Evolutionary conservation across 257 asterid species (phyloP), one percentile per base, ranked within the genome.

Genomic region (Gardenia jasminoides): DNA sequence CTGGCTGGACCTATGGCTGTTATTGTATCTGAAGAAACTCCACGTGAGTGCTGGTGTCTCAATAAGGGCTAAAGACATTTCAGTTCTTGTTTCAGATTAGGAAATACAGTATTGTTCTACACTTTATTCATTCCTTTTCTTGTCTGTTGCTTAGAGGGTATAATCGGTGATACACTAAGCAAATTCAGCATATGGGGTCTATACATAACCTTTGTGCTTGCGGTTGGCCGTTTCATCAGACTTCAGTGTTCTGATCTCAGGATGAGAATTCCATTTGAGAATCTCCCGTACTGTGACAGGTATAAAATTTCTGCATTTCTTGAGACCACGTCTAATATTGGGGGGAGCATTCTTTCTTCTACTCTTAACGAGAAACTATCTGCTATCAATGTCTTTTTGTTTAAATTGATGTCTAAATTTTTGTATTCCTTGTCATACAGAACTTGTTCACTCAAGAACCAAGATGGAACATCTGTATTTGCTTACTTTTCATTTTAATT

Each of bases 101-200:
- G 72, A 39, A 39, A 39, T 36, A 67, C 28, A 66, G 28, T 36
- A 7, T 30, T 31, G 19, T 24, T 59, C 64, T 16, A 50, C 66
- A 5, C 16, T 10, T 30, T 11, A 16, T 31, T 30, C 44, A 13
- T 17, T 66, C 41, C 33, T 41, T 12, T 17, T 66, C n/a, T 50
- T 16, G 2, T 3, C 19, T 52, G 9, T 1, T 39, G 87, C 80
- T 7, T 91, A 96, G 99, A 93, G 89, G 99, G 99, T 59, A 83
- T 96, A 86, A 98, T 96, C 52, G 99, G 99, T n/a, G 99, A 93
- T 74, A 96, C 97, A 5, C 98, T 96, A 39, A 96, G 99, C 98
- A 96, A 96, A 82, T 96, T 92, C 92, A 93, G 97, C 70, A 96
- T 93, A 44, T 96, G 99, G 99, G 97, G 99, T 75, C 95, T 96